Conservation (phyloP, 2,329 filamentous ascomycete species). For the Cladorrhinum sp. region DNA sequence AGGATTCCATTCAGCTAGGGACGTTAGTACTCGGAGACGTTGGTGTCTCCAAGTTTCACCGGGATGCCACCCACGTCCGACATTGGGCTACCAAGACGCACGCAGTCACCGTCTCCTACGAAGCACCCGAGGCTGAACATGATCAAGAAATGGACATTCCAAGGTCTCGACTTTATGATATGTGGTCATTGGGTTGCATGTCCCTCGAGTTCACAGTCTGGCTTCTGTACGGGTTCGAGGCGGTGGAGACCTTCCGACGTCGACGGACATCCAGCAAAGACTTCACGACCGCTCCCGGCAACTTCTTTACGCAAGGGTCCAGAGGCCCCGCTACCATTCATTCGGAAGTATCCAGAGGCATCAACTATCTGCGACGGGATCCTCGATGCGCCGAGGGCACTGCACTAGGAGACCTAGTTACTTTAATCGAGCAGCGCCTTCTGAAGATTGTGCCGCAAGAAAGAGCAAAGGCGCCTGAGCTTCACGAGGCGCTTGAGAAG, state of each 20-base stretch:
- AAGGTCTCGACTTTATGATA: conserved; percentile 18
- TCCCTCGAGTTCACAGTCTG: conserved; percentile 25
- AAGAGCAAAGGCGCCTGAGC: no score
- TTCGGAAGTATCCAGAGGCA: background rate
- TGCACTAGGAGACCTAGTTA: background rate
- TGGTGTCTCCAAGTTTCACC: no score
- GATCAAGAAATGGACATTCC: conserved; percentile 1
- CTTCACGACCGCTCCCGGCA: background rate
- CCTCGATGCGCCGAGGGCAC: background rate
- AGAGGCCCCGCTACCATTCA: background rate
- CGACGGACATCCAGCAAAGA: background rate
- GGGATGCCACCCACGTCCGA: background rate
- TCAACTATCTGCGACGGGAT: background rate
- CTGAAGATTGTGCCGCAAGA: no score
- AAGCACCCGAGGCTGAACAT: conserved; percentile 10
- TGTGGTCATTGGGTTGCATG: conserved; percentile 26
- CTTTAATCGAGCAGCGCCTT: no score
- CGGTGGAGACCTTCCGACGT: background rate
- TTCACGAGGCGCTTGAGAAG: no score
- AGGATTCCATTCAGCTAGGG: background rate
- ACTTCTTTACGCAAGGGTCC: background rate
- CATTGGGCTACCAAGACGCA: background rate
- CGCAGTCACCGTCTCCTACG: conserved; percentile 10
- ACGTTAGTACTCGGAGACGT: background rate
- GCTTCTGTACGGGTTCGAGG: conserved; percentile 8